Evolutionary conservation across 768 basidiomycete genomes (phyloP).

Genomic region (Leucogyrophana mollusca): DNA sequence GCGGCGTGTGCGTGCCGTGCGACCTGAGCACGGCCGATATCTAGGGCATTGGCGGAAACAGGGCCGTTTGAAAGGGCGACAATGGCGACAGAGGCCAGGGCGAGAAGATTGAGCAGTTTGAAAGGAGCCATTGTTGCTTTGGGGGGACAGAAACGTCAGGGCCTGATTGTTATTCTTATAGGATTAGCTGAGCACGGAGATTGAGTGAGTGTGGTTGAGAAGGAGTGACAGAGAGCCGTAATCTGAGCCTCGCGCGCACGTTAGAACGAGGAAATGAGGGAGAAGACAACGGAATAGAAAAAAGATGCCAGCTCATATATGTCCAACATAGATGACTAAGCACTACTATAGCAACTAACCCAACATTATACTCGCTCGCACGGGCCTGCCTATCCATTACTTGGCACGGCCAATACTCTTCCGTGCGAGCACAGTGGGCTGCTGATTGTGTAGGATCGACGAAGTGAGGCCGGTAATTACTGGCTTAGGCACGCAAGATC

Average conservation of each 20-base stretch:
- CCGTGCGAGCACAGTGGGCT: too few species aligned
- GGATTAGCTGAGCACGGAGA: constrained; percentile 8
- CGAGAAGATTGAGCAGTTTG: constrained; percentile 57
- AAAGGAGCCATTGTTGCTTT: constrained; percentile 40
- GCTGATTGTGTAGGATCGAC: too few species aligned
- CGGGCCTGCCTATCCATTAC: constrained; percentile 3
- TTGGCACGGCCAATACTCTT: too few species aligned
- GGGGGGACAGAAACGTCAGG: constrained; percentile 1
- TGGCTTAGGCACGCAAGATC: too few species aligned
- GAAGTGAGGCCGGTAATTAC: too few species aligned
- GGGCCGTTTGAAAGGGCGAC: constrained; percentile 49
- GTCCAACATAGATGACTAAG: too few species aligned
- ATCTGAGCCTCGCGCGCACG: constrained; percentile 20
- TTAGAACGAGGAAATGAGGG: constrained; percentile 16
- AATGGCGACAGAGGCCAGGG: constrained; percentile 57
- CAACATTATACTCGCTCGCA: constrained; percentile 26
- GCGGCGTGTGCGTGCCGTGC: constrained; percentile 50
- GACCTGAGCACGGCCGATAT: constrained; percentile 34
- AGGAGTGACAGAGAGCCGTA: constrained; percentile 15
- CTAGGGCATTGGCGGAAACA: constrained; percentile 52
- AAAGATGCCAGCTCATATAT: too few species aligned
- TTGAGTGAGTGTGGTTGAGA: constrained; percentile 20
- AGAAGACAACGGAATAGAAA: too few species aligned
- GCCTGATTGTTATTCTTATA: too few species aligned
- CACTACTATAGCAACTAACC: too few species aligned